Evolutionary conservation across 257 asterid genomes (phyloP), one percentile per base, ranked within the genome.

Genomic region (Verbena officinalis): DNA sequence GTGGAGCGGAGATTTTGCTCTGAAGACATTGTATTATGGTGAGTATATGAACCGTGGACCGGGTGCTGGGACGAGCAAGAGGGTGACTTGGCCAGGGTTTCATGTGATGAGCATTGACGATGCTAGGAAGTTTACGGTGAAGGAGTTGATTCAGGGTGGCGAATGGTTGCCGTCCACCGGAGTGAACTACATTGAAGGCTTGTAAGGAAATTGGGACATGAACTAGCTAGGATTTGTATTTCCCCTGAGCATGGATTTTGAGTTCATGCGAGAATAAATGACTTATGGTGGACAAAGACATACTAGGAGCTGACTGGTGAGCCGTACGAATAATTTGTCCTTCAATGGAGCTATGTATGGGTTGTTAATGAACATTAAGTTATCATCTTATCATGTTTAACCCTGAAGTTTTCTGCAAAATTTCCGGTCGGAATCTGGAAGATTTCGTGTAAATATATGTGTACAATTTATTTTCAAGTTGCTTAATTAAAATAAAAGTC

Each of bases 11-110:
- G 70, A 78, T 50, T 78, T 78, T 21, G 90, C 81, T 48, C 40
- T 78, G 0, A 15, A 65, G 20, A 83, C 85, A 0, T 4, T 83
- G 48, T 80, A 67, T 59, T 83, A 83, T 12, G 90, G 84, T 1
- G 90, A 83, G 78, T 78, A 83, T 69, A 61, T 24, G 64, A 83
- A 83, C 69, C 78, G 78, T 0, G 90, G 90, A 0, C 74, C 83
- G 0, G 83, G 89, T 0, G 82, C 89, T 0, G 73, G 17, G 0
- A 75, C 82, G 12, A 44, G 53, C 13, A 59, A 39, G 5, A 70
- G 89, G 78, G 89, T 83, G 38, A 70, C 38, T 0, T 83, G 86
- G 89, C 43, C 60, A 21, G 88, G 88, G 13, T 76, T 78, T 11
- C 65, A 79, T 69, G 81, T 81, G 15, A 59, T 80, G 24, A 71